phyloP scores from a whole-genome alignment of 2,329 filamentous ascomycete genomes.

The Fusarium luffae region DNA sequence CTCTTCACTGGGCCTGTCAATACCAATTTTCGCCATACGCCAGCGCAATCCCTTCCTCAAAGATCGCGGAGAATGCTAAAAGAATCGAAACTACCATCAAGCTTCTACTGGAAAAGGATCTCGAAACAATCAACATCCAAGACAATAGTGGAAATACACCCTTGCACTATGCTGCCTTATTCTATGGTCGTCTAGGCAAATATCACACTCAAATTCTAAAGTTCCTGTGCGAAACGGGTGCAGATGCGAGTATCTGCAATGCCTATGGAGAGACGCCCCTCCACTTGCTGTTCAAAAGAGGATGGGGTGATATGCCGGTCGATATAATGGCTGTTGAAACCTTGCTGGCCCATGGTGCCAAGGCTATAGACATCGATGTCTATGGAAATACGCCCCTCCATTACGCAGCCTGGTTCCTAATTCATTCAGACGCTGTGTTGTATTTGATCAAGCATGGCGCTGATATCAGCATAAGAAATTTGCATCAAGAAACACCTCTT shows the following conservation, averaged over 20 bases:
- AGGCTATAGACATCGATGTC: background rate
- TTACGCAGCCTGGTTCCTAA: background rate
- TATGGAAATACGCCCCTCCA: background rate
- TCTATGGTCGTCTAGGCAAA: background rate
- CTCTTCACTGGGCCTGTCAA: background rate
- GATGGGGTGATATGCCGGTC: background rate
- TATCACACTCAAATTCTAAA: accelerated
- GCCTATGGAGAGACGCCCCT: background rate
- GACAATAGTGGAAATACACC: background rate
- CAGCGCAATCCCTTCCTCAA: accelerated
- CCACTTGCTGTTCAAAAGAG: background rate
- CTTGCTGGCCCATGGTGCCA: background rate
- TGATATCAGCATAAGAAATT: background rate
- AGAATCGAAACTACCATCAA: background rate
- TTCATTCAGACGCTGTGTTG: background rate
- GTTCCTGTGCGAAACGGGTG: background rate
- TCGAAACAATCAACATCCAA: background rate
- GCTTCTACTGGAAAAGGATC: background rate
- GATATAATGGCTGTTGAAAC: background rate
- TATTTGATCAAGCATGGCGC: background rate
- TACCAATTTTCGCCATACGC: accelerated
- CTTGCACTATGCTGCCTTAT: background rate
- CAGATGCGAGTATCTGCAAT: background rate
- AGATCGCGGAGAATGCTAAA: accelerated
- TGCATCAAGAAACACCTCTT: background rate